Percentiles rank a stretch among this genome's conserved stretches.
phyloP scores from a whole-genome alignment of 257 asterid species.

The Solanum sitiens region DNA sequence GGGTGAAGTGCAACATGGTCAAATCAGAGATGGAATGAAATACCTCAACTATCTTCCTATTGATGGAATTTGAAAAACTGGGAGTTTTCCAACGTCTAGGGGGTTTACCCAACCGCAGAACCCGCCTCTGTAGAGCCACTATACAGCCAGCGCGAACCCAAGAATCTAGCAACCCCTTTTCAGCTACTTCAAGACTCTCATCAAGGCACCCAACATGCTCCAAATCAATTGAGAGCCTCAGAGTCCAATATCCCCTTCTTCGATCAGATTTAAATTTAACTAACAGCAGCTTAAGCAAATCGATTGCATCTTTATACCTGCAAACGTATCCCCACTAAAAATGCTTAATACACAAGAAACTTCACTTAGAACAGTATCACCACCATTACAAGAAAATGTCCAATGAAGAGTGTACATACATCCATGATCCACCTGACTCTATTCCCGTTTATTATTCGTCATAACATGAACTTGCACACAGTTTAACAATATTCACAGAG shows the following conservation, averaged over 20 bases:
- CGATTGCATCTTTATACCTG: conserved; percentile 71
- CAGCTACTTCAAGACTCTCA: conserved; percentile 85
- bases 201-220: conserved; percentile 73
- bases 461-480: not conserved
- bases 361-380: not conserved
- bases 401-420: not conserved
- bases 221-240: conserved; percentile 79
- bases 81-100: conserved; percentile 97
- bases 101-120: conserved; percentile 84
- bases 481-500: not conserved
- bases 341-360: not conserved
- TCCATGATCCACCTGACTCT: not conserved
- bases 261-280: conserved; percentile 43
- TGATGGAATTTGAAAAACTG: conserved; percentile 41
- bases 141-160: conserved; percentile 95
- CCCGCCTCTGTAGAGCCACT: conserved; percentile 74
- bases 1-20: not conserved
- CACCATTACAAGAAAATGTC: not conserved
- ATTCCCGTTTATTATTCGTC: not conserved
- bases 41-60: conserved; percentile 80
- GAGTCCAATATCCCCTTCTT: conserved; percentile 92
- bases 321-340: conserved; percentile 1
- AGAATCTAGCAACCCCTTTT: conserved; percentile 65
- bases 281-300: conserved; percentile 59
- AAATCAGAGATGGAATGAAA: not conserved